Conservation (phyloP, 176 grass and related monocot species). For the Pontederia paniculata region DNA sequence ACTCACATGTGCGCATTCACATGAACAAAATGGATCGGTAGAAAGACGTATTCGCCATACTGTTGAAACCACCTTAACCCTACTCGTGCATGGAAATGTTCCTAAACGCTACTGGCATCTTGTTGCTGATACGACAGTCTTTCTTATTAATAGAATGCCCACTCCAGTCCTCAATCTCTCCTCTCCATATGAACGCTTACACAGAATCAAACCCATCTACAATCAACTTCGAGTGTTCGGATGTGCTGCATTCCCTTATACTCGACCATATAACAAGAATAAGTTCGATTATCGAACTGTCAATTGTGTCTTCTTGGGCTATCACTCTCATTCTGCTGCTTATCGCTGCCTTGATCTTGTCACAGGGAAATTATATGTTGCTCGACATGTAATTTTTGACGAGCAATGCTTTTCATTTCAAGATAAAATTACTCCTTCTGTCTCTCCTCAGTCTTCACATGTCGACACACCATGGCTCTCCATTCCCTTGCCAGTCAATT, state of each 20-base stretch:
- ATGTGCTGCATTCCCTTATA: background rate
- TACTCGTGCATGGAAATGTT: background rate
- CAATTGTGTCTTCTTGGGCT: background rate
- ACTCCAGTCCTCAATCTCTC: background rate
- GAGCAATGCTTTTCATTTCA: slow-evolving; percentile 4
- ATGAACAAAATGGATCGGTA: slow-evolving; percentile 6
- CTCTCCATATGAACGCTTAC: background rate
- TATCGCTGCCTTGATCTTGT: slow-evolving; percentile 3
- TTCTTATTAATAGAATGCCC: slow-evolving; percentile 1
- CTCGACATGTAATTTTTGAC: slow-evolving; percentile 11
- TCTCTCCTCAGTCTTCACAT: too few species aligned
- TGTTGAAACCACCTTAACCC: background rate
- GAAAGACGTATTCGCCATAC: slow-evolving; percentile 7
- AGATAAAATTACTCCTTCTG: background rate
- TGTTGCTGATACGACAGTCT: background rate
- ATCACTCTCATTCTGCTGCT: background rate
- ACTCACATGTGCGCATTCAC: too few species aligned
- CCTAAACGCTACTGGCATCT: background rate
- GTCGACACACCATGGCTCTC: too few species aligned
- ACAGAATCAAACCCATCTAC: background rate
- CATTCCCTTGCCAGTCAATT: too few species aligned
- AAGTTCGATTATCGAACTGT: background rate
- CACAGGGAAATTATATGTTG: background rate
- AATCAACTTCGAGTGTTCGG: background rate
- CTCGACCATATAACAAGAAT: background rate